Evolutionary conservation across 257 asterid genomes (phyloP).

Genomic region (Nicotiana knightiana): DNA sequence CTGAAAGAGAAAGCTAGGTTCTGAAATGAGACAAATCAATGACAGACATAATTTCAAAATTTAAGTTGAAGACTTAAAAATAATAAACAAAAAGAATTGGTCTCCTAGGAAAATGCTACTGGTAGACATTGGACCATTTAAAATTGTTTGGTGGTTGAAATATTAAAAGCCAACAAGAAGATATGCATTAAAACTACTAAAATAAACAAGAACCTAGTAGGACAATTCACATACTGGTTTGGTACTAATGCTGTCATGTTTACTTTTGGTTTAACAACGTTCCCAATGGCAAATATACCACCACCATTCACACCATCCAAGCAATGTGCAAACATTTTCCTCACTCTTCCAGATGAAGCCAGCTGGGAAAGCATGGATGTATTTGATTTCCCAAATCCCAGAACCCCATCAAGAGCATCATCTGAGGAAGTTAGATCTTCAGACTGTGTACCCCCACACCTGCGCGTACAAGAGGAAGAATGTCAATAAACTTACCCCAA

Average conservation of each 20-base stretch:
- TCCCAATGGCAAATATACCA: slow-evolving; percentile 98
- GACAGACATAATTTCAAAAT: neutral
- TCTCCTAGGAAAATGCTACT: neutral
- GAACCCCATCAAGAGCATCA: slow-evolving; percentile 94
- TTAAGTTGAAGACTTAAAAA: neutral
- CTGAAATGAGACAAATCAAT: neutral
- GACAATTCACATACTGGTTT: slow-evolving; percentile 59
- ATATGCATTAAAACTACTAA: slow-evolving; percentile 10
- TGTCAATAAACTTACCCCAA: neutral
- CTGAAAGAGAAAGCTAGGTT: neutral
- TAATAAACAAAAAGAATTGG: neutral
- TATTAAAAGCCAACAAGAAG: neutral
- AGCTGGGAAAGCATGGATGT: slow-evolving; percentile 96
- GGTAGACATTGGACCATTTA: neutral
- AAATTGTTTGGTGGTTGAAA: neutral
- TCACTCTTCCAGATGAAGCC: slow-evolving; percentile 85
- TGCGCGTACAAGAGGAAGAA: slow-evolving; percentile 29
- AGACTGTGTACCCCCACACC: slow-evolving; percentile 94
- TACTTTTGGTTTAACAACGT: slow-evolving; percentile 96
- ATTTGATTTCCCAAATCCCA: slow-evolving; percentile 96
- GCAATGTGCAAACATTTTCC: slow-evolving; percentile 98
- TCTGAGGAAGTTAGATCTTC: slow-evolving; percentile 71
- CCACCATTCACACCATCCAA: slow-evolving; percentile 97
- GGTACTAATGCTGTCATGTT: slow-evolving; percentile 81
- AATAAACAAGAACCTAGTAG: slow-evolving; percentile 8